Conservation (phyloP, 495 filamentous ascomycete genomes). For the Gamarada debralockiae region DNA sequence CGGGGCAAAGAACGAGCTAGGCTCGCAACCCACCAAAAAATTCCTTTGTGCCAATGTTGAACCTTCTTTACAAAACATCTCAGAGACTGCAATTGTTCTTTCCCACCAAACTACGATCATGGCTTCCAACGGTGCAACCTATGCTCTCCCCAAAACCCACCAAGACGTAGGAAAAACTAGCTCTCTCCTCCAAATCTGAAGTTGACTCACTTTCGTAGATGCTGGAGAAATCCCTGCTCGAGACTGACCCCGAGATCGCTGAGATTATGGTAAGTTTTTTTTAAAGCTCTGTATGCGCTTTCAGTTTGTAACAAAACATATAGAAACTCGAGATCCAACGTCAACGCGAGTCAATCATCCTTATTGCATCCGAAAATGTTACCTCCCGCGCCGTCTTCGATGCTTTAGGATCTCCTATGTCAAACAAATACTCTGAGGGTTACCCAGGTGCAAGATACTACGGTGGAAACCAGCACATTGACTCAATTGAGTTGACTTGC, state of each 20-base stretch:
- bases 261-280: slow-evolving; percentile 77
- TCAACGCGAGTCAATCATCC: slow-evolving; percentile 95
- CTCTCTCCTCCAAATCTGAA: not conserved
- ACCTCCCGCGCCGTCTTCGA: slow-evolving; percentile 88
- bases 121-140: slow-evolving; percentile 39
- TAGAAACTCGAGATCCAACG: slow-evolving; percentile 93
- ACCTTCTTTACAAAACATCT: slow-evolving; percentile 1
- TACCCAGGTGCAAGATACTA: slow-evolving; percentile 99
- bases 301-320: not conserved
- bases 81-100: not conserved
- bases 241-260: slow-evolving; percentile 86
- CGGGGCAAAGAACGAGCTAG: too few species aligned
- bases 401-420: slow-evolving; percentile 86
- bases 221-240: slow-evolving; percentile 81
- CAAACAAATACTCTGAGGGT: slow-evolving; percentile 99
- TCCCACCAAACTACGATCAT: slow-evolving; percentile 12
- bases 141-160: slow-evolving; percentile 87
- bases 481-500: slow-evolving; percentile 92
- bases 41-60: slow-evolving; percentile 25
- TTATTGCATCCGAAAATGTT: slow-evolving; percentile 94
- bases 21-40: not conserved
- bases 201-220: slow-evolving; percentile 64
- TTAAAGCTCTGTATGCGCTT: not conserved
- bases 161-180: slow-evolving; percentile 62
- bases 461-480: slow-evolving; percentile 98